Conservation (phyloP, 495 filamentous ascomycete genomes). For the Aspergillus carlsbadensis region DNA sequence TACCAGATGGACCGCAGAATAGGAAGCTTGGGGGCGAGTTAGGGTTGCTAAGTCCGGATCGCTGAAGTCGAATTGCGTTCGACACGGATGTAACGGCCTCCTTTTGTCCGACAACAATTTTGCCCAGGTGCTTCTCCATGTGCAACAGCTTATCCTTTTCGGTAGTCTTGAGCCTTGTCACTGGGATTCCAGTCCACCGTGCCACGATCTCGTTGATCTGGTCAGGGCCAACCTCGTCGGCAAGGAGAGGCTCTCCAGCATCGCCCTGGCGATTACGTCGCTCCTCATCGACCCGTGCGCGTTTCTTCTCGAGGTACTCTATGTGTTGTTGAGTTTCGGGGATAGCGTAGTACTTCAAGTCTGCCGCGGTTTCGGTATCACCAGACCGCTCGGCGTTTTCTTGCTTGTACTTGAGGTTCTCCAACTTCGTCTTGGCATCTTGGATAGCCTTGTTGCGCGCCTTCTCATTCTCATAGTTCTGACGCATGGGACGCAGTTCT, state of each 20-base stretch:
- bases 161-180: constrained; percentile 87
- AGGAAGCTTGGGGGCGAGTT: constrained; percentile 97
- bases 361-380: constrained; percentile 78
- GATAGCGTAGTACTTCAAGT: constrained; percentile 95
- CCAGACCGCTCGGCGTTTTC: constrained; percentile 87
- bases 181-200: constrained; percentile 94
- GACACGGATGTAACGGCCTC: constrained; percentile 94
- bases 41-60: constrained; percentile 89
- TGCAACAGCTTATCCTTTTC: constrained; percentile 96
- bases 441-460: constrained; percentile 85
- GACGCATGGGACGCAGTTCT: constrained; percentile 84
- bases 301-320: constrained; percentile 74
- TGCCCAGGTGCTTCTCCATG: constrained; percentile 84
- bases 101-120: constrained; percentile 87
- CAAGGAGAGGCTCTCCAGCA: constrained; percentile 65
- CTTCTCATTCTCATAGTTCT: constrained; percentile 94
- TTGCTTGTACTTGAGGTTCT: constrained; percentile 80
- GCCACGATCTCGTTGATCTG: constrained; percentile 99
- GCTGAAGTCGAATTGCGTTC: constrained; percentile 91
- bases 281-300: constrained; percentile 72
- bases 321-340: constrained; percentile 85
- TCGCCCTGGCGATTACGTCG: constrained; percentile 57
- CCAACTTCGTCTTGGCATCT: constrained; percentile 93
- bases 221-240: constrained; percentile 92
- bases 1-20: constrained; percentile 97